Base-by-base conservation (phyloP, 495 filamentous ascomycete genomes). In the Antarctomyces pellizariae region DNA sequence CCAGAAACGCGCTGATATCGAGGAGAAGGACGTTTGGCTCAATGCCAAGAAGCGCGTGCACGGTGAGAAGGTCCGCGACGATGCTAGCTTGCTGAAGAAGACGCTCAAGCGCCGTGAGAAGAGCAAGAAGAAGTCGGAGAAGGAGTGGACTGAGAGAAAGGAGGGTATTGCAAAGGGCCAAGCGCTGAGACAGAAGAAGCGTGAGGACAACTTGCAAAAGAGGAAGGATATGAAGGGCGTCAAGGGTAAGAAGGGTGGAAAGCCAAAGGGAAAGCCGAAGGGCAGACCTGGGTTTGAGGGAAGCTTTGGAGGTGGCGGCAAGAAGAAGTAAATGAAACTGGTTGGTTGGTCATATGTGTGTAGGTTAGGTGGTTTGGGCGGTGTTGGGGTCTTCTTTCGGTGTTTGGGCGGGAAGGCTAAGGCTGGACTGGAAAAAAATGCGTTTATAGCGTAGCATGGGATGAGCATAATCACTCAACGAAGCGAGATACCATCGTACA, bases 21-120 rank as follows among this genome's bases (percentile, higher is more conserved):
- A 76, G 33, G 80, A 93, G 50, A 93, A 93, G 53, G 84, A 97
- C 42, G 48, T 67, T 26, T 97, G 86, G 86, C 57, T 89, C 31
- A 84, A 82, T 26, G 86, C 84, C 4, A 67, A 79, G 48, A 77
- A 83, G 47, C 71, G 75, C 14, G 79, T 75, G 2, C 75, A 84
- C 36, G 79, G 86, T 15, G 82, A 92, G 44, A 78, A 80, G 38
- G 68, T 92, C n/a, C 60, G 67, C 32, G 80, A 95, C 34, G 76
- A 90, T 44, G 75, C 75, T 28, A 66, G 60, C n/a, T 45, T 95
- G 18, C 62, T 97, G 7, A 89, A 89, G 63, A 92, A 92, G 58
- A 78, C 82, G 1, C 52, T 93, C 32, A 93, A 93, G 62, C 69
- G 84, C 34, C 82, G 89, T 50, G 78, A 90, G 44, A 70, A 68